phyloP scores from a whole-genome alignment of 176 grass and related monocot species.

The Juncus effusus region DNA sequence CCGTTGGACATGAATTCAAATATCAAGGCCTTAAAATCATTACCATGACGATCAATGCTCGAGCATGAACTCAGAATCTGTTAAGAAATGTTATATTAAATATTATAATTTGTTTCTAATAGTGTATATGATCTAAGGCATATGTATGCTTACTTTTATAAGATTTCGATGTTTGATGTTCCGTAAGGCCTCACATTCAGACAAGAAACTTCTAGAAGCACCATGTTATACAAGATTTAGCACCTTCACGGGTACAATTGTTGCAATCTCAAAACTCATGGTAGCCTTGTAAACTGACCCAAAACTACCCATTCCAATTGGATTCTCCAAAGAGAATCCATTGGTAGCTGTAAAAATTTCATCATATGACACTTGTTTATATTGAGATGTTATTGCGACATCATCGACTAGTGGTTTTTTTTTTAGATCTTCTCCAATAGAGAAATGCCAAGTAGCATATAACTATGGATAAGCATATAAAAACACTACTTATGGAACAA shows the following conservation, averaged over 20 bases:
- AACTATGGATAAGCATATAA: background rate
- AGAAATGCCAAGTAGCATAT: background rate
- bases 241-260: slow-evolving; percentile 42
- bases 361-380: slow-evolving; percentile 31
- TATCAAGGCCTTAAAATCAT: slow-evolving; percentile 52
- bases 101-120: no score
- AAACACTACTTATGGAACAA: background rate
- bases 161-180: slow-evolving; percentile 42
- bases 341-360: slow-evolving; percentile 38
- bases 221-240: slow-evolving; percentile 35
- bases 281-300: slow-evolving; percentile 42
- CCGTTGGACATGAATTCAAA: slow-evolving; percentile 47
- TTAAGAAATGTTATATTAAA: no score
- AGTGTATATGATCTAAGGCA: no score
- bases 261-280: slow-evolving; percentile 12
- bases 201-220: slow-evolving; percentile 36
- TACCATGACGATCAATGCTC: slow-evolving; percentile 36
- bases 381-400: background rate
- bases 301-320: slow-evolving; percentile 36
- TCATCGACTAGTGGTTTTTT: background rate
- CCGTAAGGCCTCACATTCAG: slow-evolving; percentile 43
- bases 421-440: slow-evolving; percentile 11
- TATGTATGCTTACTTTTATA: slow-evolving; percentile 6
- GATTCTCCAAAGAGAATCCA: slow-evolving; percentile 30
- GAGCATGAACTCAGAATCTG: slow-evolving; percentile 33